Base-by-base conservation (phyloP, 306 rosid species). In the Acmispon strigosus region DNA sequence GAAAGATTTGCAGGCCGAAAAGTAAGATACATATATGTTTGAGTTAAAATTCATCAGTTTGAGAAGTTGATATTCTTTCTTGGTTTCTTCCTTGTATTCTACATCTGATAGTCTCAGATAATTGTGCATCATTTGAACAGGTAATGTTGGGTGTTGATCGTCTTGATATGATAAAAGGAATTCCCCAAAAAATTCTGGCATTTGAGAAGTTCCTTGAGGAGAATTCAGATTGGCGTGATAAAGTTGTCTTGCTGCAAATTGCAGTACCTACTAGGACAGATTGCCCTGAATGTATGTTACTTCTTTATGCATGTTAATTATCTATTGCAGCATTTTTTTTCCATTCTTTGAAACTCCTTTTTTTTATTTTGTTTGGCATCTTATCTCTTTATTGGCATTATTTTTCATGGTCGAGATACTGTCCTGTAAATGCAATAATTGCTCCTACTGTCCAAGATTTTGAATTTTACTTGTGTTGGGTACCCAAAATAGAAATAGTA, bases 91-190 rank as follows among this genome's bases (percentile, higher is more conserved):
- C 20, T 36, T 43, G 17, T 12, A 19, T 49, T 70, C 39, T 10
- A 57, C 36, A 70, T 53, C 18, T 69, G 34, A 32, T 70, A 62
- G 32, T 52, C 41, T 62, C 15, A 15, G 18, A 22, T 48, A 49
- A 19, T 57, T 69, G 61, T 60, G 76, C 64, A 61, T 32, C 58
- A 53, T 69, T 75, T 62, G 51, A 78, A 59, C 78, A 94, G 99
- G 89, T 94, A 62, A 94, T 94, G 92, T 59, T 90, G 83, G 98
- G 98, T 2, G 95, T 94, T 68, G 96, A 90, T 82, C 97, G 96
- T 74, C 98, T 94, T 59, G 98, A 94, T 84, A 94, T 90, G 96
- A 94, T 94, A 66, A 94, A 94, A 83, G 98, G 98, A 79, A 90
- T 94, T 53, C 97, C 98, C 49, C 98, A 90, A 55, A 90, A 90